Conservation (phyloP, 2,329 filamentous ascomycete species). For the Atkinsonella hypoxylon region DNA sequence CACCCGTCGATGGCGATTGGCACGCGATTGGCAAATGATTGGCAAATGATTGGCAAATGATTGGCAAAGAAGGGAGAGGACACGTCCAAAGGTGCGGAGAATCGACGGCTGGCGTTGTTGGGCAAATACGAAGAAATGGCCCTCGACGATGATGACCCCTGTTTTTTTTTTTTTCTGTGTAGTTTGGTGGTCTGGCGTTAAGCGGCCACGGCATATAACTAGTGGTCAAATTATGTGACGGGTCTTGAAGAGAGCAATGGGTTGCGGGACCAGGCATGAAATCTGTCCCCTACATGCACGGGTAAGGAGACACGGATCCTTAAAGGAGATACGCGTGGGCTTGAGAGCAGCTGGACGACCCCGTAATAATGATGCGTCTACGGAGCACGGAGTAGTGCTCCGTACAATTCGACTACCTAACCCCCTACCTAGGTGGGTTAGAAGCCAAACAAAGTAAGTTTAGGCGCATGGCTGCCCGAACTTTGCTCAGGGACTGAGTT, state of each 20-base stretch:
- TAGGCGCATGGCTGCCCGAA: slow-evolving; percentile 2
- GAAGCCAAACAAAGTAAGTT: too few relatives aligned
- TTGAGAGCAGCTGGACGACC: slow-evolving; percentile 4
- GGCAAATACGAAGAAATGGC: background rate
- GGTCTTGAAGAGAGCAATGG: too few relatives aligned
- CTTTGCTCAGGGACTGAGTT: background rate
- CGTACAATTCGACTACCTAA: too few relatives aligned
- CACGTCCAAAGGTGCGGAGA: background rate
- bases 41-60: background rate
- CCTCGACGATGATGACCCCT: background rate
- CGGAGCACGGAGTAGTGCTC: too few relatives aligned
- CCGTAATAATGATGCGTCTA: background rate
- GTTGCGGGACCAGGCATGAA: too few relatives aligned
- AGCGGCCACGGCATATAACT: too few relatives aligned
- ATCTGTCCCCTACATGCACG: background rate
- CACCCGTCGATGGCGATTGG: background rate
- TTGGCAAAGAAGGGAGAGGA: background rate
- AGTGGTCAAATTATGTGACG: too few relatives aligned
- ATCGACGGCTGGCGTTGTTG: background rate
- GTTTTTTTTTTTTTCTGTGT: background rate
- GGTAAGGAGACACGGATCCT: too few relatives aligned
- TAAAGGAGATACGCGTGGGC: background rate
- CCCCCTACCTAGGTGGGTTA: too few relatives aligned
- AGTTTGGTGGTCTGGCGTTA: background rate
- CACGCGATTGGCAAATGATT: too few relatives aligned